Evolutionary conservation across 2,329 filamentous ascomycete species (phyloP).

Genomic region (Cladosporium sp.): DNA sequence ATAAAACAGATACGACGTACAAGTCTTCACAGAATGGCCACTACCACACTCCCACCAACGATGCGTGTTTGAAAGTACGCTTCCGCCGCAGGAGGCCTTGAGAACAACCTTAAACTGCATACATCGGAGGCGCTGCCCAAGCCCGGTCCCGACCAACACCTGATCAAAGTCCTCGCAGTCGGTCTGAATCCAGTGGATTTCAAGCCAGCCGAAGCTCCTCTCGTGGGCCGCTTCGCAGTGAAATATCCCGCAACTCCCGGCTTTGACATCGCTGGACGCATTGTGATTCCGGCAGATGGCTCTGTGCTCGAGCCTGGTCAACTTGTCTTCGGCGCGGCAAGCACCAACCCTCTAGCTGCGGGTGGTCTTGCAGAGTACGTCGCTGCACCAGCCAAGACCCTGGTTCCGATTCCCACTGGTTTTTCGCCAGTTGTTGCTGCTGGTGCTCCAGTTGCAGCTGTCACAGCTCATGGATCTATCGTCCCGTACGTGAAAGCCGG

Average conservation of each 20-base stretch:
- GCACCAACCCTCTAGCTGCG: slow-evolving; percentile 31
- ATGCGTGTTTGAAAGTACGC: slow-evolving; percentile 63
- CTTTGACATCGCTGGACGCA: slow-evolving; percentile 54
- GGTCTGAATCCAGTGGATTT: slow-evolving; percentile 62
- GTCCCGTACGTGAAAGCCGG: slow-evolving; percentile 39
- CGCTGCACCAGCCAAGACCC: slow-evolving; percentile 37
- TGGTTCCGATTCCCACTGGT: slow-evolving; percentile 46
- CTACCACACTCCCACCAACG: slow-evolving; percentile 27
- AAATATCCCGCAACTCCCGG: slow-evolving; percentile 49
- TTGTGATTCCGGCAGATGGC: slow-evolving; percentile 44
- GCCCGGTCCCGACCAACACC: slow-evolving; percentile 43
- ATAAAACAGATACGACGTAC: background rate
- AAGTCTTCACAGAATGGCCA: background rate
- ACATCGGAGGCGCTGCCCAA: slow-evolving; percentile 42
- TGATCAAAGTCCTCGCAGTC: slow-evolving; percentile 56
- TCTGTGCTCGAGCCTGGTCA: slow-evolving; percentile 38
- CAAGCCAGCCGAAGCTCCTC: slow-evolving; percentile 58
- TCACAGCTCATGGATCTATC: slow-evolving; percentile 43
- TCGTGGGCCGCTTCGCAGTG: slow-evolving; percentile 33
- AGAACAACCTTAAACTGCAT: slow-evolving; percentile 55
- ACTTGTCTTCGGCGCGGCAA: slow-evolving; percentile 43
- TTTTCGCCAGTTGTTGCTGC: slow-evolving; percentile 41
- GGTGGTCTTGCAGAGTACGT: slow-evolving; percentile 43
- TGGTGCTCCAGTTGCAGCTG: slow-evolving; percentile 36
- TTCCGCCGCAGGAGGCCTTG: slow-evolving; percentile 48